These are phyloP conservation scores for Penicillium sp. DNA, from an alignment of 2,329 filamentous ascomycete genomes.

Conservation along the genomic window DNA sequence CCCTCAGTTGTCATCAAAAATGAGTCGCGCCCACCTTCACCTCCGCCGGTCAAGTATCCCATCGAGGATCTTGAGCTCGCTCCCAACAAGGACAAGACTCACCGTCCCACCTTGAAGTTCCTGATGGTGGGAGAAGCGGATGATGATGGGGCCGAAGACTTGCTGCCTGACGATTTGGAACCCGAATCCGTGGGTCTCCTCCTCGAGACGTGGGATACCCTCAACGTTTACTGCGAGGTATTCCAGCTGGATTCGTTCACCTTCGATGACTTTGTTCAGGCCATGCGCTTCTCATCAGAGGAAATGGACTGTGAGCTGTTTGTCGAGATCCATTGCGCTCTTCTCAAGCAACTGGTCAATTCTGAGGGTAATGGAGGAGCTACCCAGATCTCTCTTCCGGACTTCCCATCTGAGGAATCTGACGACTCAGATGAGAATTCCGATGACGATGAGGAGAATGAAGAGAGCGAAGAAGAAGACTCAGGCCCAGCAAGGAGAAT, in stretches of 20 bases:
- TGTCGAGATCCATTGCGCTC: slow-evolving; percentile 86
- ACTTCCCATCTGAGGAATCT: slow-evolving; percentile 67
- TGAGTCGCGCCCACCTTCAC: slow-evolving; percentile 62
- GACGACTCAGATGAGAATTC: slow-evolving; percentile 60
- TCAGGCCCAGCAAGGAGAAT: slow-evolving; percentile 74
- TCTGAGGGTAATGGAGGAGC: slow-evolving; percentile 72
- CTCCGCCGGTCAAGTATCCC: slow-evolving; percentile 85
- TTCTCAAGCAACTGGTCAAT: slow-evolving; percentile 83
- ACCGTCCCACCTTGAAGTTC: slow-evolving; percentile 76
- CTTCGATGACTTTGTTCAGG: slow-evolving; percentile 92
- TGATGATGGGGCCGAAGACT: slow-evolving; percentile 50
- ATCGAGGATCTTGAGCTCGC: slow-evolving; percentile 89
- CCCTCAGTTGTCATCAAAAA: slow-evolving; percentile 48
- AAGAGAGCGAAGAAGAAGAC: slow-evolving; percentile 51
- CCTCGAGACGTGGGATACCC: slow-evolving; percentile 90
- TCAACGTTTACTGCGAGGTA: slow-evolving; percentile 97
- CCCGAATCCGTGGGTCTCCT: slow-evolving; percentile 85
- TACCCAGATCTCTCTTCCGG: slow-evolving; percentile 75
- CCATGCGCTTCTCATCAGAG: slow-evolving; percentile 74
- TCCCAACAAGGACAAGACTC: slow-evolving; percentile 62
- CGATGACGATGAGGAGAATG: slow-evolving; percentile 43
- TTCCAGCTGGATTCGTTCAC: slow-evolving; percentile 96
- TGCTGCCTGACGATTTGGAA: slow-evolving; percentile 57
- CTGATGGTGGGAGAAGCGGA: slow-evolving; percentile 67
- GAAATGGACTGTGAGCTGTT: slow-evolving; percentile 80